phyloP scores from a whole-genome alignment of 2,329 filamentous ascomycete genomes.

The Pseudogymnoascus sp. region DNA sequence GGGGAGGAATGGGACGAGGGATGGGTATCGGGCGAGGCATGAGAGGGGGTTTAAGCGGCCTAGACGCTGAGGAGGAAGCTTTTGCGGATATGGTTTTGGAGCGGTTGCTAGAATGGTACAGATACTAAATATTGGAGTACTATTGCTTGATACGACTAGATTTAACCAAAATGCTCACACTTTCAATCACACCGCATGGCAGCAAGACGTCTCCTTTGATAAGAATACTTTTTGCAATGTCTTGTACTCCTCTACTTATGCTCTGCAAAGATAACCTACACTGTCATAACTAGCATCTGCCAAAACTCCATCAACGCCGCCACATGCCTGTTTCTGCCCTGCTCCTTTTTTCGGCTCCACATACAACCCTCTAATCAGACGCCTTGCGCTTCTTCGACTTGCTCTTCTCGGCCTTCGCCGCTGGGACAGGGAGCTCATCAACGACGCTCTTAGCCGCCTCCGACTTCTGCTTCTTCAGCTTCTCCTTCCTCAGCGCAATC shows the following conservation, averaged over 20 bases:
- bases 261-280: neutral
- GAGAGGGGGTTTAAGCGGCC: neutral
- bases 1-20: neutral
- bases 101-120: neutral
- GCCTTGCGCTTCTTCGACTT: conserved; percentile 22
- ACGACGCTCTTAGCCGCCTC: conserved; percentile 22
- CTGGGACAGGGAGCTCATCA: conserved; percentile 20
- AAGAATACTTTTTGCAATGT: neutral
- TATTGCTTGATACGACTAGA: neutral
- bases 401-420: conserved; percentile 17
- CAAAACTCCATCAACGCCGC: conserved; percentile 2
- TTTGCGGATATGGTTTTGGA: neutral
- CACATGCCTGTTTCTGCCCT: neutral
- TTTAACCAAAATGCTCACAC: neutral
- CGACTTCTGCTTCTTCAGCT: conserved; percentile 30
- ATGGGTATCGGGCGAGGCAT: neutral
- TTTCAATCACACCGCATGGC: neutral
- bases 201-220: neutral
- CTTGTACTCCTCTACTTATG: neutral
- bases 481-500: conserved; percentile 28
- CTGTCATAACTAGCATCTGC: neutral
- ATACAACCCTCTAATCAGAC: conserved; percentile 10
- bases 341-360: neutral
- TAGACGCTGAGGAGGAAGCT: neutral
- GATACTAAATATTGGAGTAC: neutral